Conservation (phyloP, 345 rosid species). For the Luvunga scandens region DNA sequence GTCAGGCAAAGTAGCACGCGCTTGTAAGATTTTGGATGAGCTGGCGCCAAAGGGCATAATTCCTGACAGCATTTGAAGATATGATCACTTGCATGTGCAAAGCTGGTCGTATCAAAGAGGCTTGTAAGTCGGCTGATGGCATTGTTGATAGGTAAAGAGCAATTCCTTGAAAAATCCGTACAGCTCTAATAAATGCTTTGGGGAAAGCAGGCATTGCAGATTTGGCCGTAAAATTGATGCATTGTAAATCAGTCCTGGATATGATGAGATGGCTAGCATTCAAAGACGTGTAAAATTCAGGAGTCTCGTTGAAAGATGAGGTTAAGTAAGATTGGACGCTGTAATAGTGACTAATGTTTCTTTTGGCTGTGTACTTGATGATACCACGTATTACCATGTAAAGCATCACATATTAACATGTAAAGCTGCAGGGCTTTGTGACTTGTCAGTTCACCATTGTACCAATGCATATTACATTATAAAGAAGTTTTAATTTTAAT, state of each 20-base stretch:
- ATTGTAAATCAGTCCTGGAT: slow-evolving; percentile 82
- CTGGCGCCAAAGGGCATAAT: slow-evolving; percentile 80
- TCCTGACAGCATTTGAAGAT: slow-evolving; percentile 76
- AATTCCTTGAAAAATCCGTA: slow-evolving; percentile 68
- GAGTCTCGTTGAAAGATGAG: slow-evolving; percentile 48
- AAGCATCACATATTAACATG: background rate
- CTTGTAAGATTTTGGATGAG: slow-evolving; percentile 86
- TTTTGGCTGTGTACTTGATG: background rate
- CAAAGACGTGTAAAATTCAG: slow-evolving; percentile 71
- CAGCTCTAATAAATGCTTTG: slow-evolving; percentile 74
- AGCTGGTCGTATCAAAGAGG: slow-evolving; percentile 74
- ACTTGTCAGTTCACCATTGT: background rate
- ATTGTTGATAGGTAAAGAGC: slow-evolving; percentile 78
- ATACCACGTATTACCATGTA: background rate
- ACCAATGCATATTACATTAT: background rate
- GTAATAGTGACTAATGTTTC: background rate
- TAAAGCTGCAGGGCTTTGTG: background rate
- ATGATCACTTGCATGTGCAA: slow-evolving; percentile 70
- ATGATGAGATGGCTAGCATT: slow-evolving; percentile 70
- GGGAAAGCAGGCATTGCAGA: slow-evolving; percentile 85
- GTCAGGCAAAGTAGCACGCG: slow-evolving; percentile 84
- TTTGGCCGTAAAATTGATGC: slow-evolving; percentile 84
- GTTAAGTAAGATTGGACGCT: background rate
- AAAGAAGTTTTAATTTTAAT: background rate
- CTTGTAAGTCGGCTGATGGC: slow-evolving; percentile 90